Evolutionary conservation across 306 rosid species (phyloP).

Genomic region (Comarum palustre): DNA sequence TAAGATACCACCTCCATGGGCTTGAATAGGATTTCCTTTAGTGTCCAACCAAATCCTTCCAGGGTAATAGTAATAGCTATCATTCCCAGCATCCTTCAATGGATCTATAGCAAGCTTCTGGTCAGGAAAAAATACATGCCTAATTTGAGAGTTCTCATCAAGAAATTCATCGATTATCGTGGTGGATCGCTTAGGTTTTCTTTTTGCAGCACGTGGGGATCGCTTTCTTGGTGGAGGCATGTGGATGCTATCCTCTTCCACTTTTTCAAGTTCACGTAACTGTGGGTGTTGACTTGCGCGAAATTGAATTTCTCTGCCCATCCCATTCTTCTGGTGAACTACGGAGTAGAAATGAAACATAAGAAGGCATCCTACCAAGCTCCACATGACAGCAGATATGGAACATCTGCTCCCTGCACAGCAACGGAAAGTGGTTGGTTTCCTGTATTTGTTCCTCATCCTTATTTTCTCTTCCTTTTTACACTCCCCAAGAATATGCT

Average conservation of each 20-base stretch:
- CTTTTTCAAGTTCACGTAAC: constrained; percentile 70
- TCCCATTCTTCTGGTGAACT: constrained; percentile 37
- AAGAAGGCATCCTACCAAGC: constrained; percentile 78
- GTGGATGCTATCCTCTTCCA: constrained; percentile 73
- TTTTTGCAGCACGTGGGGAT: constrained; percentile 85
- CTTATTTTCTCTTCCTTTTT: constrained; percentile 67
- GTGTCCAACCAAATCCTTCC: constrained; percentile 95
- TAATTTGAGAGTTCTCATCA: constrained; percentile 84
- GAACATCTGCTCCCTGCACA: constrained; percentile 78
- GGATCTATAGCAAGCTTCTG: constrained; percentile 63
- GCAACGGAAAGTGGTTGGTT: constrained; percentile 68
- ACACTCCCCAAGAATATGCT: constrained; percentile 62
- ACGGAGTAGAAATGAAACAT: constrained; percentile 55
- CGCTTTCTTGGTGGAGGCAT: constrained; percentile 95
- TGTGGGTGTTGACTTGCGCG: constrained; percentile 44
- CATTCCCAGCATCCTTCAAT: constrained; percentile 41
- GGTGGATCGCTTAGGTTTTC: constrained; percentile 66
- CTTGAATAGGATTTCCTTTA: constrained; percentile 88
- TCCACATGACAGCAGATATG: constrained; percentile 46
- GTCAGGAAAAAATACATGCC: constrained; percentile 73
- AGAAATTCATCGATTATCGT: constrained; percentile 89
- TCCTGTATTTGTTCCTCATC: constrained; percentile 80
- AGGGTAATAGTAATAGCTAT: constrained; percentile 65
- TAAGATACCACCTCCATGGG: constrained; percentile 94
- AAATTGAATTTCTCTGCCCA: constrained; percentile 35